Base-by-base conservation (phyloP, 2,329 filamentous ascomycete genomes). In the Aureobasidium sp. region DNA sequence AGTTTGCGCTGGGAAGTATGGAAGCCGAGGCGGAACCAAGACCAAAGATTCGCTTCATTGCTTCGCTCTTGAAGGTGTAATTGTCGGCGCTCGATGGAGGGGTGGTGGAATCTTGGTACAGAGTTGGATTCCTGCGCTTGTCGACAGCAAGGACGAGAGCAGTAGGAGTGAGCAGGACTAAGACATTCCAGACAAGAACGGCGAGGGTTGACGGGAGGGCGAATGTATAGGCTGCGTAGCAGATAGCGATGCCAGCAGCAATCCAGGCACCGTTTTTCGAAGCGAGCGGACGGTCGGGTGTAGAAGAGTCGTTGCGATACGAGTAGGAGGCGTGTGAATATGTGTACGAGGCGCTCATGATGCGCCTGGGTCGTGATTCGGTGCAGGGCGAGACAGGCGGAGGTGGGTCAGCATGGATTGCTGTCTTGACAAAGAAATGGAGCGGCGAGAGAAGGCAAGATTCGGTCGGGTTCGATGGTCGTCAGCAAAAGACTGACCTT, bases 141-240 rank as follows among this genome's bases (percentile, higher is more conserved):
- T 85, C 81, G 65, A 86, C 64, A 57, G 79, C 74, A 73, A 84
- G 80, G 37, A 89, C 71, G 0, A 88, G 67, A 27, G 74, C 73
- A 17, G 79, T 75, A 1, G 87, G 87, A 15, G 80, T 78, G 33
- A 81, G 53, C 64, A 78, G 77, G 59, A 89, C 79, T 31, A 87
- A 62, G 27, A 71, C 70, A 72, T 87, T 81, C 85, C 86, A 89
- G 38, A 84, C 68, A 57, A 84, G 69, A 65, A 79, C 75, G 61
- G 75, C 69, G 67, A 79, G 67, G 15, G 13, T 46, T 1, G 40
- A 35, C 64, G 74, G 69, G 5, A 78, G 65, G 23, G 75, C 55
- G 3, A 67, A 43, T 43, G 67, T 66, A 62, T 73, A 69, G 43
- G 74, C 49, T 21, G 69, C 58, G 66, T 70, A 70, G 27, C 70